phyloP scores from a whole-genome alignment of 768 basidiomycete genomes.

The Leccinum subgranulosum region DNA sequence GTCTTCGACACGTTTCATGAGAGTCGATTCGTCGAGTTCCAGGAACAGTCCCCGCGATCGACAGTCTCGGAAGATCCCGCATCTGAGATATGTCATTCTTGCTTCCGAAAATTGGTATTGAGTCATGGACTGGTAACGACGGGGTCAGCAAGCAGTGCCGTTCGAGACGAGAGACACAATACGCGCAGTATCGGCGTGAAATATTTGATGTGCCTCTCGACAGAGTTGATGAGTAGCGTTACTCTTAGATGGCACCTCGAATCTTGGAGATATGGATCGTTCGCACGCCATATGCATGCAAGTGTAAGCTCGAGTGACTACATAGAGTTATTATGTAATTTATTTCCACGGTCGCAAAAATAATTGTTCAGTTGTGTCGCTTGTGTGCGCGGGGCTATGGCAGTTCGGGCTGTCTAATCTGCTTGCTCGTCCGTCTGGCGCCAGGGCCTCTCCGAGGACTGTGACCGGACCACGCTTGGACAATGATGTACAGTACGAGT shows the following conservation, averaged over 20 bases:
- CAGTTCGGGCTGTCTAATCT: too few relatives aligned
- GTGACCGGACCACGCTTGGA: too few relatives aligned
- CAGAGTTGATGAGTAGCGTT: conserved; percentile 98
- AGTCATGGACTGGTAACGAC: conserved; percentile 71
- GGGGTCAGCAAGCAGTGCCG: conserved; percentile 1
- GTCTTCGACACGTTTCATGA: conserved; percentile 99
- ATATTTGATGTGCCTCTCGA: conserved; percentile 96
- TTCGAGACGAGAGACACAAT: background rate
- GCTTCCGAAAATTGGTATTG: conserved; percentile 95
- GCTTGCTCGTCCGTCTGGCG: too few relatives aligned
- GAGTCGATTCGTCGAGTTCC: conserved; percentile 98
- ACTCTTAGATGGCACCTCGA: conserved; percentile 97
- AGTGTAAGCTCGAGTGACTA: background rate
- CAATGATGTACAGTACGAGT: too few relatives aligned
- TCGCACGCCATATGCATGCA: background rate
- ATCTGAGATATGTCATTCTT: conserved; percentile 84
- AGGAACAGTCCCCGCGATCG: conserved; percentile 95
- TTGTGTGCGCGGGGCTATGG: too few relatives aligned
- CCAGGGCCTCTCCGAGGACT: too few relatives aligned
- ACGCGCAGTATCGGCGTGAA: conserved; percentile 87
- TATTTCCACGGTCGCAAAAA: too few relatives aligned
- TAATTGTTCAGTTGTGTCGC: too few relatives aligned
- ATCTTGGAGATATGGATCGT: conserved; percentile 47
- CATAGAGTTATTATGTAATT: too few relatives aligned
- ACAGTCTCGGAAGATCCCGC: conserved; percentile 95